phyloP scores from a whole-genome alignment of 257 asterid genomes.

The Nicotiana knightiana region DNA sequence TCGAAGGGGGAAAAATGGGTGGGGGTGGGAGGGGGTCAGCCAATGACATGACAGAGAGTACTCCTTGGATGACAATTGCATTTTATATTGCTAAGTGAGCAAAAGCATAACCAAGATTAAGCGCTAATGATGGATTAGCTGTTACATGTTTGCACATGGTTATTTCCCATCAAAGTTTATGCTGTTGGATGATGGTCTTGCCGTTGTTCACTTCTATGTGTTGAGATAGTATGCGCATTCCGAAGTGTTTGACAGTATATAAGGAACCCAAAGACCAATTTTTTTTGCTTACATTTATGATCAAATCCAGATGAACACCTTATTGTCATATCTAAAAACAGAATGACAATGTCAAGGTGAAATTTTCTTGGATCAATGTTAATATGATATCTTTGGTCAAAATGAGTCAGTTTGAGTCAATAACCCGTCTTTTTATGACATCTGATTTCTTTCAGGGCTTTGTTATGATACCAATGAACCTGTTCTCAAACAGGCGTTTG shows the following conservation, averaged over 20 bases:
- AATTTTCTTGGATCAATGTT: not conserved
- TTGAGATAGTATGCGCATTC: too few relatives aligned
- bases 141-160: not conserved
- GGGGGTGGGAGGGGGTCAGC: not conserved
- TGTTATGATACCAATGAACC: constrained; percentile 75
- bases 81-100: not conserved
- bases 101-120: not conserved
- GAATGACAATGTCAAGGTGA: not conserved
- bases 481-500: constrained; percentile 54
- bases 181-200: not conserved
- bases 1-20: not conserved
- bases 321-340: not conserved
- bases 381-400: not conserved
- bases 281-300: not conserved
- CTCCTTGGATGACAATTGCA: not conserved
- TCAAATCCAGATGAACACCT: not conserved
- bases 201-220: not conserved
- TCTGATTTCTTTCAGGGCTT: constrained; percentile 44
- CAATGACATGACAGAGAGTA: not conserved
- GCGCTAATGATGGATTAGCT: not conserved
- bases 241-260: too few relatives aligned
- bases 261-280: too few relatives aligned
- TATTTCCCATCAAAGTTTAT: not conserved
- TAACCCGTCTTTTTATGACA: too few relatives aligned
- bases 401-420: too few relatives aligned